Percentiles rank a stretch among this genome's conserved stretches.
These are phyloP conservation scores for Isabelozyma gotoi DNA, from an alignment of 805 yeast species.

Conservation along the genomic window DNA sequence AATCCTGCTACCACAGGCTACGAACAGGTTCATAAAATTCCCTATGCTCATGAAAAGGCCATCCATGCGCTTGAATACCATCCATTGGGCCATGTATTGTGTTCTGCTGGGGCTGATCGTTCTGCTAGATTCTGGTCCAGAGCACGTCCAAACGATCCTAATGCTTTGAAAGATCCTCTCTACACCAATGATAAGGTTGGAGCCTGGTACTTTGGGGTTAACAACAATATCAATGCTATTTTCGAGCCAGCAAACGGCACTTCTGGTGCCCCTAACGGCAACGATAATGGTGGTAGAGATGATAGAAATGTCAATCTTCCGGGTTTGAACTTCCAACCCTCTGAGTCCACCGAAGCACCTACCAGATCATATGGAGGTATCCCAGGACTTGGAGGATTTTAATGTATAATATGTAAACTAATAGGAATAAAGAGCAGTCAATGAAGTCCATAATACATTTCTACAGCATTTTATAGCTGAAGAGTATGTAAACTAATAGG, in stretches of 20 bases:
- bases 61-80: slow-evolving; percentile 88
- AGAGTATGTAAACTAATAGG: no score
- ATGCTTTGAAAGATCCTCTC: slow-evolving; percentile 76
- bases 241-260: slow-evolving; percentile 20
- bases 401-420: no score
- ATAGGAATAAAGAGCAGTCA: not conserved
- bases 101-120: slow-evolving; percentile 93
- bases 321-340: not conserved
- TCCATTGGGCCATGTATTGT: slow-evolving; percentile 87
- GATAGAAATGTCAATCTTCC: not conserved
- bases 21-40: slow-evolving; percentile 61
- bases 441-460: no score
- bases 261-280: not conserved
- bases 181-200: slow-evolving; percentile 58
- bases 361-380: not conserved
- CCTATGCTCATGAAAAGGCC: slow-evolving; percentile 93
- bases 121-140: slow-evolving; percentile 94
- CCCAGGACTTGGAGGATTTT: not conserved
- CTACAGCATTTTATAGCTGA: no score
- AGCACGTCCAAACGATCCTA: slow-evolving; percentile 85
- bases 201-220: slow-evolving; percentile 48
- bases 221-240: slow-evolving; percentile 45
- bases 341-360: not conserved
- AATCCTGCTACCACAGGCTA: slow-evolving; percentile 11
- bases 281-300: not conserved